These are phyloP conservation scores for Evernia prunastri DNA, from an alignment of 495 filamentous ascomycete genomes.

Conservation along the genomic window DNA sequence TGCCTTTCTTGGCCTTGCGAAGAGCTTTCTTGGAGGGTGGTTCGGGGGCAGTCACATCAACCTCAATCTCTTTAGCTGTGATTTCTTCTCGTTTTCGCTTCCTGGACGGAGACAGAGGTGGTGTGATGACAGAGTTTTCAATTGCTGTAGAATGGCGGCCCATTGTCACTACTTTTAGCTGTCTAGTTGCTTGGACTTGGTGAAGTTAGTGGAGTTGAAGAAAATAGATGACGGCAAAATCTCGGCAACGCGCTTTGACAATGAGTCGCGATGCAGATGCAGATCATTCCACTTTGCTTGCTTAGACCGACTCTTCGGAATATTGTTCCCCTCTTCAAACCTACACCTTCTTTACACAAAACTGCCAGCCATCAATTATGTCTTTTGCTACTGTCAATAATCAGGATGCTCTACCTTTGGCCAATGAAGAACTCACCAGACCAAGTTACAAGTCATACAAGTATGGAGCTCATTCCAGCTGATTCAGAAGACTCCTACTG, in stretches of 20 bases:
- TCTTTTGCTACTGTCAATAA: conserved; percentile 18
- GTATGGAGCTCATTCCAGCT: conserved; percentile 8
- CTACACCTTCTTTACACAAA: neutral
- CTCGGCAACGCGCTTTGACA: conserved; percentile 4
- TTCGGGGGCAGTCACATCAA: conserved; percentile 80
- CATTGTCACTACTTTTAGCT: neutral
- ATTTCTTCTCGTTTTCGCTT: conserved; percentile 61
- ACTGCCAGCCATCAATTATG: neutral
- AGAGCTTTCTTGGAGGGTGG: conserved; percentile 88
- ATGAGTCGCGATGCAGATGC: neutral
- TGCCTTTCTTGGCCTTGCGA: conserved; percentile 73
- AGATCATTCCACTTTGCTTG: neutral
- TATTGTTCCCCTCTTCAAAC: neutral
- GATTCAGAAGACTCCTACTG: neutral
- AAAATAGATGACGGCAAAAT: neutral
- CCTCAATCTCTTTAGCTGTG: conserved; percentile 60
- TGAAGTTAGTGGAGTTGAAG: neutral
- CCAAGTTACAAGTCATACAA: conserved; percentile 25
- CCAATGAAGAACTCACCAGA: conserved; percentile 8
- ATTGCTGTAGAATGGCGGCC: conserved; percentile 12
- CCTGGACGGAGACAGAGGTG: conserved; percentile 42
- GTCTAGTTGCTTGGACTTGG: neutral
- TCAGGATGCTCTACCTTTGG: neutral
- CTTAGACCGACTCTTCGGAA: neutral
- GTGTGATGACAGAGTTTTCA: neutral